These are phyloP conservation scores for Kwoniella heveanensis DNA, from an alignment of 768 basidiomycete species.

Conservation along the genomic window DNA sequence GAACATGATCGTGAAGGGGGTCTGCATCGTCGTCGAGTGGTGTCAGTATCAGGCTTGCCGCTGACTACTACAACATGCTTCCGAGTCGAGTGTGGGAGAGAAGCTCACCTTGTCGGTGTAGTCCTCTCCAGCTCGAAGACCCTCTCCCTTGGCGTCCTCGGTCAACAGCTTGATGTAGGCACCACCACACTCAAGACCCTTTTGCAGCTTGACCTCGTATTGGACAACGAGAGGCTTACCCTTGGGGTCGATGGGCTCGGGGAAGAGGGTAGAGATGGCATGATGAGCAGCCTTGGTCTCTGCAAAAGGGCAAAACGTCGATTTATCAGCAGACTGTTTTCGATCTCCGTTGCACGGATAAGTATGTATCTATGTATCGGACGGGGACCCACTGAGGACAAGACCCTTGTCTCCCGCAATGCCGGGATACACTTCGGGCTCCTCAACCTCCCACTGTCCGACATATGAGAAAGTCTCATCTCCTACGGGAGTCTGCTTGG, in stretches of 20 bases:
- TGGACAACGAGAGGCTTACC: constrained; percentile 88
- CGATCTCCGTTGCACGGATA: no score
- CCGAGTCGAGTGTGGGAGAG: no score
- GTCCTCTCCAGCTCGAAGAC: constrained; percentile 53
- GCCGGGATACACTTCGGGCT: constrained; percentile 69
- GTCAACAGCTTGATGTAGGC: constrained; percentile 92
- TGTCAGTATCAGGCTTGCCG: no score
- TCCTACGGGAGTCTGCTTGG: constrained; percentile 94
- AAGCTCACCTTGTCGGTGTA: constrained; percentile 56
- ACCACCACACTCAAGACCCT: constrained; percentile 98
- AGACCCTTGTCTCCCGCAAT: constrained; percentile 86
- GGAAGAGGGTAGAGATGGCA: constrained; percentile 93
- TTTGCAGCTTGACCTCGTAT: constrained; percentile 99
- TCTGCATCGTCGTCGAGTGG: no score
- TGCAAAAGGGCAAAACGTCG: constrained; percentile 12
- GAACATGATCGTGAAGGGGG: constrained; percentile 74
- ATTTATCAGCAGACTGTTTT: not conserved
- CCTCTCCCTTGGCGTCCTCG: constrained; percentile 51
- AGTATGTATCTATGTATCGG: no score
- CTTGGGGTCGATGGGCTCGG: constrained; percentile 71
- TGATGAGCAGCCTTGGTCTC: constrained; percentile 96
- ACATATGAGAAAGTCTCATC: constrained; percentile 97
- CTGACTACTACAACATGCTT: no score
- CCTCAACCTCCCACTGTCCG: constrained; percentile 95
- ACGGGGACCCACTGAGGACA: constrained; percentile 60